phyloP scores from a whole-genome alignment of 306 rosid species.

The Crotalaria pallida region DNA sequence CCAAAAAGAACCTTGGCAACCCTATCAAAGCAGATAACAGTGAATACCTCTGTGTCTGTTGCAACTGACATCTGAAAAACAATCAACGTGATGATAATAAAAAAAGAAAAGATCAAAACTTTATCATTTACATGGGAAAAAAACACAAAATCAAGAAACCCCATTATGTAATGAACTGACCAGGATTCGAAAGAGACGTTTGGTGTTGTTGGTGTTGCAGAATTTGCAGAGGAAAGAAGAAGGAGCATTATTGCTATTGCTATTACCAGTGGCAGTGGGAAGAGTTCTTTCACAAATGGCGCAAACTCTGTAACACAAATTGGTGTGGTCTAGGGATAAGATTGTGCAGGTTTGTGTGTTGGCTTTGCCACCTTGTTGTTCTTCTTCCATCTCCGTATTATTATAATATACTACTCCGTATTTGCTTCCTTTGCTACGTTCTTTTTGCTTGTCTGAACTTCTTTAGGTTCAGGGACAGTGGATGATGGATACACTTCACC shows the following conservation, averaged over 20 bases:
- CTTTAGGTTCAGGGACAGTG: too few species aligned
- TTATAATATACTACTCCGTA: too few species aligned
- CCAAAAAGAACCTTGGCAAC: conserved; percentile 64
- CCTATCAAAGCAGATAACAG: conserved; percentile 64
- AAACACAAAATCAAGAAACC: not conserved
- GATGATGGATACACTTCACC: too few species aligned
- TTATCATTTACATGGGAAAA: not conserved
- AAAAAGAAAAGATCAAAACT: not conserved
- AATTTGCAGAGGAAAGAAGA: conserved; percentile 36
- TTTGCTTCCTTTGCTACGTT: too few species aligned
- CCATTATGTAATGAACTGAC: conserved; percentile 19
- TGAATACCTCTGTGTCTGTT: conserved; percentile 50
- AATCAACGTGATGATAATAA: not conserved
- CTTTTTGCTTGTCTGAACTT: too few species aligned
- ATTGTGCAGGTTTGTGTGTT: conserved; percentile 31
- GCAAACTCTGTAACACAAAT: conserved; percentile 55
- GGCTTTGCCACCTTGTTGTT: conserved; percentile 12
- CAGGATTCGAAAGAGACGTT: conserved; percentile 65
- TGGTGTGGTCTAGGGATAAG: conserved; percentile 42
- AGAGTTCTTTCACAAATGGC: conserved; percentile 56
- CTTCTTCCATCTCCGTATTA: not conserved
- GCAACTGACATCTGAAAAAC: conserved; percentile 64
- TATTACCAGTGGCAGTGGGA: not conserved
- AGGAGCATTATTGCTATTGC: not conserved
- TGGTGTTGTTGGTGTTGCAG: conserved; percentile 48